Conservation (phyloP, 495 filamentous ascomycete species). For the Sphaerosporella brunnea region DNA sequence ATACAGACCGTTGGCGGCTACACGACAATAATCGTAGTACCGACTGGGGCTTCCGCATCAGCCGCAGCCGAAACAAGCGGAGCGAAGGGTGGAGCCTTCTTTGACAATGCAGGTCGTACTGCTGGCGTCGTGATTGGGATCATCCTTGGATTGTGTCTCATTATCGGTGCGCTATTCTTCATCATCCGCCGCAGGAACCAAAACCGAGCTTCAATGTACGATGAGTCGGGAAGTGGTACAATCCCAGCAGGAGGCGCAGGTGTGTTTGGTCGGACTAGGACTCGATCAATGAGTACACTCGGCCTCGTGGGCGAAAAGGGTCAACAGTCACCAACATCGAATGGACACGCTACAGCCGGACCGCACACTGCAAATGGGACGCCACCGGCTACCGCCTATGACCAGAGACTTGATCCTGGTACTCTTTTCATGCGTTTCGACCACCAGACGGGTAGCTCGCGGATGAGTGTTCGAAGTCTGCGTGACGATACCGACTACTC, state of each 20-base stretch:
- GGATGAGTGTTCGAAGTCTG: constrained; percentile 26
- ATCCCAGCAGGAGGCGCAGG: constrained; percentile 17
- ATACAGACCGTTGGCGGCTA: background rate
- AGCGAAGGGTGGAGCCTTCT: constrained; percentile 12
- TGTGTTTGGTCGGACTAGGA: constrained; percentile 18
- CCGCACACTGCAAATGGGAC: constrained; percentile 5
- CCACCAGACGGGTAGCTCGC: constrained; percentile 25
- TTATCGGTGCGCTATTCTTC: constrained; percentile 22
- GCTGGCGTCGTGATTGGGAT: constrained; percentile 28
- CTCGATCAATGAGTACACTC: constrained; percentile 23
- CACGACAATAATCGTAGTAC: background rate
- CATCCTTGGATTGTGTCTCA: constrained; percentile 17
- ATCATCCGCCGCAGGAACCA: constrained; percentile 16
- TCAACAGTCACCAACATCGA: constrained; percentile 2
- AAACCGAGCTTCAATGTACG: too few species aligned
- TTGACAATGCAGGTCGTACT: constrained; percentile 22
- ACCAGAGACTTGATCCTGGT: constrained; percentile 23
- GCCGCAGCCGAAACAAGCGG: background rate
- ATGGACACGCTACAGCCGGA: background rate
- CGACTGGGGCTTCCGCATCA: background rate
- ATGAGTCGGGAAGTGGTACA: too few species aligned
- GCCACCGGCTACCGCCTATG: constrained; percentile 10
- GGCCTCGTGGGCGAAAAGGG: constrained; percentile 17
- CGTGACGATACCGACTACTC: constrained; percentile 25
- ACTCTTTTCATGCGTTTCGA: constrained; percentile 24